Evolutionary conservation across 2,329 filamentous ascomycete species (phyloP), one percentile per base, ranked within the genome.

Genomic region (Cylindrodendrum hubeiense): DNA sequence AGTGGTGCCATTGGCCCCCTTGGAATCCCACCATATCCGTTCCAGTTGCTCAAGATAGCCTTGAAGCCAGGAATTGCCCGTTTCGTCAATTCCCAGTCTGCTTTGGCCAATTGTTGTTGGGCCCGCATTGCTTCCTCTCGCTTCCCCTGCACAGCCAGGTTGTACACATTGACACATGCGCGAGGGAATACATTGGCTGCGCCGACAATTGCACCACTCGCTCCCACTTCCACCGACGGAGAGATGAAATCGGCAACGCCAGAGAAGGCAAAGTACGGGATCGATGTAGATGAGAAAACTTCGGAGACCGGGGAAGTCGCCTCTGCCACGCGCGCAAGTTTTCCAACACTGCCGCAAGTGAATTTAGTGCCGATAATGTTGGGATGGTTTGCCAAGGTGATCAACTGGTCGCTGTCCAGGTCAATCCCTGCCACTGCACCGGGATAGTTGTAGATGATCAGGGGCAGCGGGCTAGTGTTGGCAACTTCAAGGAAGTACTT

Each of bases 351-450:
- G 70, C 93, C 94, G 78, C 93, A 97, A 43, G 94, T 97, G 84
- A 97, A 97, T 79, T 97, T 97, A 55, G 93, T 95, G 67, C 94
- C 94, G 68, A 94, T 83, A 74, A 97, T 93, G 81, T 97, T 97
- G 70, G 90, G 89, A 80, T 97, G 93, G 77, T 89, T 82, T 44
- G 91, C 92, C 41, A 97, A 87, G 76, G 86, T 87, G 82, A 96
- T 93, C 74, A 97, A 87, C 65, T 95, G 86, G 78, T 97, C 94
- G 61, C 92, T 95, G 84, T 96, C 93, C 88, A 97, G 91, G 79
- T 97, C 94, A 75, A 97, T 92, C 54, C 94, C 94, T 6, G 93
- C 87, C 6, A 96, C 93, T 50, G 93, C 93, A 54, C 93, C 93
- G 0, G 94, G 94, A 82, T 96, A 97, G 84, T 97, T 97, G 87